Percentiles rank a stretch among this genome's conserved stretches.
Evolutionary conservation across 805 yeast genomes (phyloP).

Genomic region (Lachancea waltii): DNA sequence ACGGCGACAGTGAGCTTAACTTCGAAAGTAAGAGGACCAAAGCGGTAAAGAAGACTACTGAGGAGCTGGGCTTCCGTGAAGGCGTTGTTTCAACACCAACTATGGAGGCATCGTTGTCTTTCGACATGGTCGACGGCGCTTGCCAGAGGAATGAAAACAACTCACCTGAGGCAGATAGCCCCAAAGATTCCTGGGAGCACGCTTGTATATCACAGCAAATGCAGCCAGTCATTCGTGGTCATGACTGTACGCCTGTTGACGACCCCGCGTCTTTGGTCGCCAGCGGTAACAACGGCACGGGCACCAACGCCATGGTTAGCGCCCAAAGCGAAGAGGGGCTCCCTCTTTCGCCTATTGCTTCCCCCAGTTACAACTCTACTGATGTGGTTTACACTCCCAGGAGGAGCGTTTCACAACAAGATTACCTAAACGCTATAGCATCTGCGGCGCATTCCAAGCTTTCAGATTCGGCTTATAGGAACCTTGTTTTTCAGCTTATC

Average conservation of each 20-base stretch:
- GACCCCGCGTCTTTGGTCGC: slow-evolving; percentile 1
- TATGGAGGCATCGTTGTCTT: slow-evolving; percentile 2
- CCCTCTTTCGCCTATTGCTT: slow-evolving; percentile 31
- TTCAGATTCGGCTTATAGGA: slow-evolving; percentile 17
- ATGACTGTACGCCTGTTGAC: not conserved
- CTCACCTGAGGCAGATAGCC: not conserved
- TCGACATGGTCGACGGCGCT: slow-evolving; percentile 1
- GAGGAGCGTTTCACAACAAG: slow-evolving; percentile 7
- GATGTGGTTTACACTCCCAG: slow-evolving; percentile 3
- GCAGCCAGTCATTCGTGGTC: not conserved
- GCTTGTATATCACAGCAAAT: not conserved
- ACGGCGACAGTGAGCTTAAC: not conserved
- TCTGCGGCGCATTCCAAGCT: slow-evolving; percentile 14
- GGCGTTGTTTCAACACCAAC: slow-evolving; percentile 5
- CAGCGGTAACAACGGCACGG: not conserved
- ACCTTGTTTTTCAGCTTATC: slow-evolving; percentile 25
- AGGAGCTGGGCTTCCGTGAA: not conserved
- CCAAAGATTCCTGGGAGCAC: not conserved
- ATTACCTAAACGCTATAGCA: slow-evolving; percentile 11
- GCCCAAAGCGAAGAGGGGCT: slow-evolving; percentile 20
- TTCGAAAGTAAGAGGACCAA: slow-evolving; percentile 2
- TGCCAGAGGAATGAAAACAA: not conserved
- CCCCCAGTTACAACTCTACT: slow-evolving; percentile 21
- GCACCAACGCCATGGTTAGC: slow-evolving; percentile 5
- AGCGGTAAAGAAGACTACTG: not conserved